Percentiles rank a stretch among this genome's conserved stretches.
Conservation (phyloP, 2,329 filamentous ascomycete genomes). For the Hansfordia pulvinata region DNA sequence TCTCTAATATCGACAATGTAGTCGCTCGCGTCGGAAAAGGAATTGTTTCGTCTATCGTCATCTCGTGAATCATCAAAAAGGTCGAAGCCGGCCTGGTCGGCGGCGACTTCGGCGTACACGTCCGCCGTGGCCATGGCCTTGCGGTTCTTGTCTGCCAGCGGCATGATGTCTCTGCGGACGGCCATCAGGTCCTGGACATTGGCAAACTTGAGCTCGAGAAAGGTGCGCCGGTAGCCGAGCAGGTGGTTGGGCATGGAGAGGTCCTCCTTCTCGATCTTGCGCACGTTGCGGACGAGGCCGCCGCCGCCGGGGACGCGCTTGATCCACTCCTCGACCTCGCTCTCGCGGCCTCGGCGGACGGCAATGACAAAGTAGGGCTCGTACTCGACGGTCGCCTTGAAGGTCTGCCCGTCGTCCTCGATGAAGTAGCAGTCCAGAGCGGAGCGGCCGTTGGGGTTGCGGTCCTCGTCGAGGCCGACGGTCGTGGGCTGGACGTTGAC, state of each 20-base stretch:
- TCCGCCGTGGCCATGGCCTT: constrained; percentile 96
- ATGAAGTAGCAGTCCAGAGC: constrained; percentile 97
- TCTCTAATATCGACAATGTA: constrained; percentile 97
- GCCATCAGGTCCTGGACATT: constrained; percentile 79
- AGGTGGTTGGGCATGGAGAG: constrained; percentile 91
- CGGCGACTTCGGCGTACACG: constrained; percentile 91
- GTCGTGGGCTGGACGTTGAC: constrained; percentile 88
- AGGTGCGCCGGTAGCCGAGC: constrained; percentile 77
- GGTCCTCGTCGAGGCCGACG: constrained; percentile 59
- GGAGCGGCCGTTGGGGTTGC: constrained; percentile 69
- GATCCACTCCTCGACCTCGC: constrained; percentile 93
- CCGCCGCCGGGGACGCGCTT: constrained; percentile 67
- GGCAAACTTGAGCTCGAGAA: constrained; percentile 73
- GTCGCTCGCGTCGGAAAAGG: constrained; percentile 81
- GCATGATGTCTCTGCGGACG: constrained; percentile 74
- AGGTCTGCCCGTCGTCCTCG: constrained; percentile 73
- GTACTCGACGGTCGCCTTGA: constrained; percentile 94
- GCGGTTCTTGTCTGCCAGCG: constrained; percentile 91
- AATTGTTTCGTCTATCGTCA: constrained; percentile 63
- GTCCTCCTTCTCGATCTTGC: constrained; percentile 81
- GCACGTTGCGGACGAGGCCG: constrained; percentile 67
- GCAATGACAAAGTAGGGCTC: constrained; percentile 94
- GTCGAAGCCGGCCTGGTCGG: constrained; percentile 50
- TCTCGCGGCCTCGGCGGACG: constrained; percentile 74
- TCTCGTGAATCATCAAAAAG: constrained; percentile 83